Base-by-base conservation (phyloP, 805 yeast genomes). In the Pichia cephalocereana region DNA sequence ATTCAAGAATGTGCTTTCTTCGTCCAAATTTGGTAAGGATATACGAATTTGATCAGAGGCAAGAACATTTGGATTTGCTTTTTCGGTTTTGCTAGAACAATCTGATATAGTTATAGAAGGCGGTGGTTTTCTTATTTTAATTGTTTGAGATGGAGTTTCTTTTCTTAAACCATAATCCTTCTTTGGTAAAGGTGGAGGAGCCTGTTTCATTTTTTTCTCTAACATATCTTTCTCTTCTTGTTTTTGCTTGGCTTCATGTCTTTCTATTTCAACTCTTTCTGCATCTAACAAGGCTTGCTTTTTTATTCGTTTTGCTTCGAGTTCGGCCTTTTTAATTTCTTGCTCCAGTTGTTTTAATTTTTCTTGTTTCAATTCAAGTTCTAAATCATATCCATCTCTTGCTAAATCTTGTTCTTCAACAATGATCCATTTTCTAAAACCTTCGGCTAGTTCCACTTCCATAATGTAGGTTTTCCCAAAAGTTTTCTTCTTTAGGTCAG, bases 401-500 rank as follows among this genome's bases (percentile, higher is more conserved):
- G 55, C 64, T 19, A 79, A 65, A 47, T 79, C 77, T 50, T 77
- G 76, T 60, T 86, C 95, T 52, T 86, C 84, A 18, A 86, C 70
- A 15, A 84, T 76, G 27, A 85, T 75, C 93, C 93, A 86, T 63
- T 84, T 85, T 55, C 77, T 81, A 57, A 75, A 85, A 57, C 71
- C 88, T 32, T 81, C 90, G 54, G 80, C 81, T 54, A 85, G 72
- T 41, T 86, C 87, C 41, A 86, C 87, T 56, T 88, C 96, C 46
- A 86, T 76, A 8, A 88, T 86, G 48, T 86, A 71, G 0, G 95
- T 81, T 54, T 93, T 75, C 10, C 96, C 96, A 68, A 88, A 88
- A 2, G 82, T 63, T 32, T 75, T 74, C 62, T 84, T 84, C 55
- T 80, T 79, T 26, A 70, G 64, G 32, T 74, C 70, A 0, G 88